phyloP scores from a whole-genome alignment of 805 yeast genomes.

The Candida adriatica region DNA sequence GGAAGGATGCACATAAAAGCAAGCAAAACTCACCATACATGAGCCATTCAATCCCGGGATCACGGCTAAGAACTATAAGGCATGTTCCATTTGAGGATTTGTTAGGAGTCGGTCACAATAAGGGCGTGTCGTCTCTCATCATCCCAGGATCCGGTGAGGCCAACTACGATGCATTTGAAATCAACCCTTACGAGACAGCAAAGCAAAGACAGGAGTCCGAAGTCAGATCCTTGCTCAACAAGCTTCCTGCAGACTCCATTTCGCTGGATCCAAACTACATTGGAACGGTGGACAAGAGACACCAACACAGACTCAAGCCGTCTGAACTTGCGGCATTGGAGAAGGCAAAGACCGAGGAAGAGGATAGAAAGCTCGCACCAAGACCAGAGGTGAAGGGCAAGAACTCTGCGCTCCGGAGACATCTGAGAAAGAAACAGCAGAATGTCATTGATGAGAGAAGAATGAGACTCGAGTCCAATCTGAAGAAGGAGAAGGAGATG shows the following conservation, averaged over 20 bases:
- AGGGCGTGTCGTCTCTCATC: conserved; percentile 76
- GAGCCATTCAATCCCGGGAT: conserved; percentile 81
- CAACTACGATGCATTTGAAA: conserved; percentile 87
- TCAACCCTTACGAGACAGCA: conserved; percentile 86
- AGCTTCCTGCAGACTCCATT: conserved; percentile 88
- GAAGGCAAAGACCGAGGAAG: conserved; percentile 29
- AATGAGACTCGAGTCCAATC: conserved; percentile 64
- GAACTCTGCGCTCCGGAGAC: conserved; percentile 76
- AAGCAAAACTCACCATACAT: conserved; percentile 84
- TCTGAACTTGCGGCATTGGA: conserved; percentile 42
- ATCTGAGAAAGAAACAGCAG: conserved; percentile 73
- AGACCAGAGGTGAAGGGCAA: conserved; percentile 70
- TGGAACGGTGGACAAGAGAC: conserved; percentile 73
- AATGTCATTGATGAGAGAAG: conserved; percentile 85
- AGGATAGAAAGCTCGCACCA: conserved; percentile 34
- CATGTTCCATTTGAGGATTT: conserved; percentile 96
- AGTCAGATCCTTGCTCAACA: conserved; percentile 78
- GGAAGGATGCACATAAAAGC: conserved; percentile 76
- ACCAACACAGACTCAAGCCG: conserved; percentile 55
- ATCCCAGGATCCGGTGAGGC: conserved; percentile 99
- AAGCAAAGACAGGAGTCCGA: conserved; percentile 92
- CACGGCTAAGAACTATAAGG: conserved; percentile 56
- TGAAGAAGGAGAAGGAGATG: conserved; percentile 65
- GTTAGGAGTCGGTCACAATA: conserved; percentile 79
- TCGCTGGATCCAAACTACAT: conserved; percentile 82